phyloP scores from a whole-genome alignment of 164 flowering plant species.

The Macadamia integrifolia region DNA sequence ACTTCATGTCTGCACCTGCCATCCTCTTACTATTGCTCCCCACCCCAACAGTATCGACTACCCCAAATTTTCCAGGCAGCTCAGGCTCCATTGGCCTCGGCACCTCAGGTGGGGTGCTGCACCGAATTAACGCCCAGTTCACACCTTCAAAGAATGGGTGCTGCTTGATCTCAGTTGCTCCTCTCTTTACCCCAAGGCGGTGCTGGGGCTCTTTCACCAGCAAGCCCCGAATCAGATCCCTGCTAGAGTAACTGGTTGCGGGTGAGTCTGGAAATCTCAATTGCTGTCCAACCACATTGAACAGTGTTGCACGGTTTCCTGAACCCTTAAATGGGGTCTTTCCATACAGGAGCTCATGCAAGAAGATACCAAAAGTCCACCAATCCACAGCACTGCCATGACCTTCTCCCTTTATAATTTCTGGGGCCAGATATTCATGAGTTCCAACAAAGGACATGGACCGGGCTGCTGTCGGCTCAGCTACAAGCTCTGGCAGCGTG shows the following conservation, averaged over 20 bases:
- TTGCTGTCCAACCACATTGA: slow-evolving; percentile 78
- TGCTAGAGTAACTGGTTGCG: slow-evolving; percentile 52
- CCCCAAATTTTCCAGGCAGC: slow-evolving; percentile 40
- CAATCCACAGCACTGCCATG: slow-evolving; percentile 89
- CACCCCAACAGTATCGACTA: slow-evolving; percentile 36
- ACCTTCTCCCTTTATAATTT: slow-evolving; percentile 76
- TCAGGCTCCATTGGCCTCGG: slow-evolving; percentile 57
- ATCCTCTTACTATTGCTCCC: slow-evolving; percentile 52
- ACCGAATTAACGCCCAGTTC: slow-evolving; percentile 77
- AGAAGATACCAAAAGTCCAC: slow-evolving; percentile 86
- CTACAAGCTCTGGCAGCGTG: slow-evolving; percentile 68
- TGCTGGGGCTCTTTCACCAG: slow-evolving; percentile 75
- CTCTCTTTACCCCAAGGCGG: slow-evolving; percentile 71
- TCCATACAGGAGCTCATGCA: slow-evolving; percentile 70
- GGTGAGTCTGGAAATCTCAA: slow-evolving; percentile 69
- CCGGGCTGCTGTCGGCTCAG: slow-evolving; percentile 76
- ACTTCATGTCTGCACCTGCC: slow-evolving; percentile 40
- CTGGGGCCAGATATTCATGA: slow-evolving; percentile 72
- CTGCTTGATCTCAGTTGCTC: slow-evolving; percentile 89
- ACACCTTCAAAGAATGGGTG: slow-evolving; percentile 83
- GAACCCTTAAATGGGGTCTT: slow-evolving; percentile 81
- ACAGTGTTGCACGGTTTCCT: slow-evolving; percentile 73
- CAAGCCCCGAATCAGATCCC: slow-evolving; percentile 64
- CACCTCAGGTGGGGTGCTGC: slow-evolving; percentile 78
- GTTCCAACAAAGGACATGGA: slow-evolving; percentile 89